A percentile compares a stretch with the other conserved stretches of the same genome.
These are phyloP conservation scores for Xylaria arbuscula DNA, from an alignment of 2,329 filamentous ascomycete genomes.

Conservation along the genomic window DNA sequence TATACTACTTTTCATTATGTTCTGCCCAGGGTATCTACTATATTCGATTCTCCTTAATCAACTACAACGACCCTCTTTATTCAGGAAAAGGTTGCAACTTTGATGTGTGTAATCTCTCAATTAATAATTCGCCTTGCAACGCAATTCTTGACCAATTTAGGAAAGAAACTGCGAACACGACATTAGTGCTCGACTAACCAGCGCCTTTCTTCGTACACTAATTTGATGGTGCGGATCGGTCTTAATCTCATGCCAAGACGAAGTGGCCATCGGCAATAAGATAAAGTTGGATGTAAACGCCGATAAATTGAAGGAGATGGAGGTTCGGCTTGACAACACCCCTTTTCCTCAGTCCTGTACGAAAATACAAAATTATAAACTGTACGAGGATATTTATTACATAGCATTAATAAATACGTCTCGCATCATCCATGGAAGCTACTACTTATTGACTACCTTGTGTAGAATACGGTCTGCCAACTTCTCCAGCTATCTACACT, in stretches of 20 bases:
- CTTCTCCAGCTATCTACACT: not conserved
- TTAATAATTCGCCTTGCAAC: conserved; percentile 15
- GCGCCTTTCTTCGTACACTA: not conserved
- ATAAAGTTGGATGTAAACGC: conserved; percentile 2
- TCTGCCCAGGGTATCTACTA: not conserved
- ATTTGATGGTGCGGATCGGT: not conserved
- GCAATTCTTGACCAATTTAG: conserved; percentile 21
- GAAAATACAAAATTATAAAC: no score
- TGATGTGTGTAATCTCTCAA: not conserved
- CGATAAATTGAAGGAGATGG: not conserved
- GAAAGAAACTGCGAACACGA: conserved; percentile 29
- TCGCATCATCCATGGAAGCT: not conserved
- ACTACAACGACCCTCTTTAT: not conserved
- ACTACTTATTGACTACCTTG: not conserved
- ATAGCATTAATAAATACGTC: not conserved
- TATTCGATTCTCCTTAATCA: not conserved
- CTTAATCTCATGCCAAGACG: not conserved
- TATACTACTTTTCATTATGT: conserved; percentile 1
- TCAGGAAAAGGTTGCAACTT: not conserved
- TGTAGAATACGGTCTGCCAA: not conserved
- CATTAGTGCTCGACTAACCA: conserved; percentile 10
- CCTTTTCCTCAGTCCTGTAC: not conserved
- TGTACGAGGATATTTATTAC: not conserved
- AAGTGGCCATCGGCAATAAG: conserved; percentile 12
- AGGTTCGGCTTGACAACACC: not conserved